phyloP scores from a whole-genome alignment of 176 grass and related monocot species.

The Cenchrus purpureus region DNA sequence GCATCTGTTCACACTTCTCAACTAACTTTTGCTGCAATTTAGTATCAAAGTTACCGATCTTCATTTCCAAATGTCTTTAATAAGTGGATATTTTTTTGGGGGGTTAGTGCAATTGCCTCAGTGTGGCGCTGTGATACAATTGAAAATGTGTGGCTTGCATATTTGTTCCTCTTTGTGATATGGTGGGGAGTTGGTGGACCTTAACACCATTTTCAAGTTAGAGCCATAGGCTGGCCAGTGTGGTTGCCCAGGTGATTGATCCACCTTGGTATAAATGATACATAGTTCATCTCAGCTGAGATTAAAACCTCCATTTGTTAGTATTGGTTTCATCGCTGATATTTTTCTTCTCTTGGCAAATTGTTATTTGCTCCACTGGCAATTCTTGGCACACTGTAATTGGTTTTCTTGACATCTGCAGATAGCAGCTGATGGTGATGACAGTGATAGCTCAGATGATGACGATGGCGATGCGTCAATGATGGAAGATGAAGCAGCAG shows the following conservation, averaged over 20 bases:
- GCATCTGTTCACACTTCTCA: constrained; percentile 15
- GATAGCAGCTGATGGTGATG: constrained; percentile 47
- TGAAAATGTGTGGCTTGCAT: background rate
- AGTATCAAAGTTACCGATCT: background rate
- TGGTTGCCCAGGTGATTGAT: too few species aligned
- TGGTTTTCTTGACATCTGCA: constrained; percentile 25
- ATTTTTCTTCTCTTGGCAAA: background rate
- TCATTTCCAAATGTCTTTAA: constrained; percentile 29
- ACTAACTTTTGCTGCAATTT: constrained; percentile 28
- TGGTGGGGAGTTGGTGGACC: background rate
- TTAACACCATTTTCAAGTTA: constrained; percentile 1
- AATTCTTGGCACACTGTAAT: background rate
- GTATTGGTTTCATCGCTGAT: background rate
- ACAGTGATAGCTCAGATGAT: constrained; percentile 43
- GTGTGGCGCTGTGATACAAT: background rate
- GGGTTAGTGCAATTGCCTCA: background rate
- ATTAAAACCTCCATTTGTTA: background rate
- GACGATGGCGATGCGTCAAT: constrained; percentile 20
- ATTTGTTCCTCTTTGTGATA: background rate
- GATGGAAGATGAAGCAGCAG: constrained; percentile 45
- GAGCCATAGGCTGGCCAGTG: background rate
- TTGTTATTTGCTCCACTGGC: background rate
- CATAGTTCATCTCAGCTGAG: too few species aligned
- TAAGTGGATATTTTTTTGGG: background rate
- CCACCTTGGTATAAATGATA: too few species aligned